A percentile compares a stretch with the other conserved stretches of the same genome.
These are phyloP conservation scores for Phytophthora crassamura DNA, from an alignment of 352 stramenopile species.

Conservation along the genomic window DNA sequence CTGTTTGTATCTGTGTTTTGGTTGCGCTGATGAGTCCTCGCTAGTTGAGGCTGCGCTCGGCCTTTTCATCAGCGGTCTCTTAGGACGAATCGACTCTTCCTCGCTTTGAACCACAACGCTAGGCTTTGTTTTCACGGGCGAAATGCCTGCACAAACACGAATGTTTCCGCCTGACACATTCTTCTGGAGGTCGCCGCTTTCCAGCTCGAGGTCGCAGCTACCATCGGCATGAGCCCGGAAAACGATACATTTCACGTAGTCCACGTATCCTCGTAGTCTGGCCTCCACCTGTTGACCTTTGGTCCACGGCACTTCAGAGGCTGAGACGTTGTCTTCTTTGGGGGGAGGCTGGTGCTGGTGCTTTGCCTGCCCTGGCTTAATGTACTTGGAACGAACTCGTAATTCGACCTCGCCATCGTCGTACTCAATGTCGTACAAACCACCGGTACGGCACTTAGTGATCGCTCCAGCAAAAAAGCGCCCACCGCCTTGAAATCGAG, in stretches of 20 bases:
- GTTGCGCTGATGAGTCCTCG: constrained; percentile 44
- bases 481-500: constrained; percentile 45
- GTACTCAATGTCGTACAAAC: constrained; percentile 59
- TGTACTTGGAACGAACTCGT: constrained; percentile 52
- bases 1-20: constrained; percentile 42
- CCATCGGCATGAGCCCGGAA: constrained; percentile 54
- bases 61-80: constrained; percentile 42
- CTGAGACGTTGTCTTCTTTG: constrained; percentile 39
- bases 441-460: constrained; percentile 43
- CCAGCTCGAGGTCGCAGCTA: constrained; percentile 72
- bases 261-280: constrained; percentile 49
- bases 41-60: constrained; percentile 40
- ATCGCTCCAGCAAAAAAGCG: constrained; percentile 56
- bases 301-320: constrained; percentile 42
- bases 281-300: constrained; percentile 71
- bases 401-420: constrained; percentile 72
- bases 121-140: constrained; percentile 40
- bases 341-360: constrained; percentile 35
- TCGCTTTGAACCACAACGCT: constrained; percentile 41
- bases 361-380: constrained; percentile 48
- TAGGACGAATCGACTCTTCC: constrained; percentile 53
- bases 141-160: constrained; percentile 27
- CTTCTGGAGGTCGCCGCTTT: constrained; percentile 67
- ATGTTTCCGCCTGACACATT: constrained; percentile 46
- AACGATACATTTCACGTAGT: constrained; percentile 61